These are phyloP conservation scores for Venturia aucupariae DNA, from an alignment of 2,329 filamentous ascomycete genomes.

Conservation along the genomic window DNA sequence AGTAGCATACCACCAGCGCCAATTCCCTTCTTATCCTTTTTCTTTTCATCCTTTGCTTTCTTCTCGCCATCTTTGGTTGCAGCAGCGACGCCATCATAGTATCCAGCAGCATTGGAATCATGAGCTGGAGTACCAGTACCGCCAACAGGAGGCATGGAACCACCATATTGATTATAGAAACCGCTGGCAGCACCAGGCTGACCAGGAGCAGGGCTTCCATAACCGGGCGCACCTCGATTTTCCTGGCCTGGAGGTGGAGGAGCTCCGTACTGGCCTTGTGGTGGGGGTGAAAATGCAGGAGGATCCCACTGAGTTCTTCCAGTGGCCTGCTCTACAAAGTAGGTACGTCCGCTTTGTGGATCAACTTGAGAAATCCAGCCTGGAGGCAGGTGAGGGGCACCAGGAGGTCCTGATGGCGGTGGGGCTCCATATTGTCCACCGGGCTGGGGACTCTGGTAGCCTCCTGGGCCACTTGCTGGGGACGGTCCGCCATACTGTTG, in stretches of 20 bases:
- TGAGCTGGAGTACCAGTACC: slow-evolving; percentile 17
- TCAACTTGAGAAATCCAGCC: slow-evolving; percentile 59
- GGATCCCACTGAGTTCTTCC: slow-evolving; percentile 57
- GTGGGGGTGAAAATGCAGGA: slow-evolving; percentile 29
- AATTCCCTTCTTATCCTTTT: slow-evolving; percentile 27
- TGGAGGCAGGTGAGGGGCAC: slow-evolving; percentile 43
- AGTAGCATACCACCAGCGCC: slow-evolving; percentile 44
- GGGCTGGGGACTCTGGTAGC: slow-evolving; percentile 17
- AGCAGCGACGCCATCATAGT: slow-evolving; percentile 9
- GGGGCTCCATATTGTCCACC: slow-evolving; percentile 16
- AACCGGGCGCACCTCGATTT: slow-evolving; percentile 18
- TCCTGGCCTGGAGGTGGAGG: slow-evolving; percentile 22
- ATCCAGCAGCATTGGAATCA: slow-evolving; percentile 17
- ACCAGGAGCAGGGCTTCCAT: background rate
- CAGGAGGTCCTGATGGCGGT: slow-evolving; percentile 22
- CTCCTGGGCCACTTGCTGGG: slow-evolving; percentile 17
- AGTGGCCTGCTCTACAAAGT: slow-evolving; percentile 53
- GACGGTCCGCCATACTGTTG: slow-evolving; percentile 19
- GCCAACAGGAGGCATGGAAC: background rate
- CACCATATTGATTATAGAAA: slow-evolving; percentile 1
- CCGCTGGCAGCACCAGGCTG: slow-evolving; percentile 6
- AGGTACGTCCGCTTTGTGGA: slow-evolving; percentile 51
- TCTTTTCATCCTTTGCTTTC: slow-evolving; percentile 22
- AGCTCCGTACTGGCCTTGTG: slow-evolving; percentile 23
- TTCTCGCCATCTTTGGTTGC: slow-evolving; percentile 6